These are phyloP conservation scores for Clarireedia paspali DNA, from an alignment of 2,329 filamentous ascomycete species.

Conservation along the genomic window DNA sequence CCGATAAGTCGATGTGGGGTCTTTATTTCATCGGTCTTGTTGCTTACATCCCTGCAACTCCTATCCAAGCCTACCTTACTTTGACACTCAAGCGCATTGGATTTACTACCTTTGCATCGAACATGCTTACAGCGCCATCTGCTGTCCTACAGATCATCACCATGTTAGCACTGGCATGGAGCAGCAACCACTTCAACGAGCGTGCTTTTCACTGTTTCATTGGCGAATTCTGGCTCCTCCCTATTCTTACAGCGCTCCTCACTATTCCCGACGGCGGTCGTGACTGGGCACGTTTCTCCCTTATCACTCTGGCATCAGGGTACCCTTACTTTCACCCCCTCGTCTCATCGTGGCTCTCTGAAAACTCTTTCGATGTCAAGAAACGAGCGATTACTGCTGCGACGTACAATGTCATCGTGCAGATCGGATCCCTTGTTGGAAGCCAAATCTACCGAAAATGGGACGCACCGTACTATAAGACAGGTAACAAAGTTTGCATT, in stretches of 20 bases:
- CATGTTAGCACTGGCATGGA: slow-evolving; percentile 39
- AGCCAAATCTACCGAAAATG: slow-evolving; percentile 35
- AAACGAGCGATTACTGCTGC: slow-evolving; percentile 55
- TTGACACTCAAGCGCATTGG: slow-evolving; percentile 21
- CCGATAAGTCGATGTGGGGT: slow-evolving; percentile 48
- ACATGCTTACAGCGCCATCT: slow-evolving; percentile 38
- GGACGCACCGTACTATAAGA: slow-evolving; percentile 42
- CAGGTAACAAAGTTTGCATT: slow-evolving; percentile 47
- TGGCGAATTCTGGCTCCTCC: slow-evolving; percentile 35
- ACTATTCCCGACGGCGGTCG: slow-evolving; percentile 12
- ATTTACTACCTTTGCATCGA: slow-evolving; percentile 35
- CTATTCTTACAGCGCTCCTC: slow-evolving; percentile 25
- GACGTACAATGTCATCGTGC: slow-evolving; percentile 50
- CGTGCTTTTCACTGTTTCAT: slow-evolving; percentile 25
- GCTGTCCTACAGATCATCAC: slow-evolving; percentile 31
- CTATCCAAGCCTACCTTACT: slow-evolving; percentile 19
- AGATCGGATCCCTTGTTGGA: slow-evolving; percentile 32
- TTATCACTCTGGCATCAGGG: slow-evolving; percentile 14
- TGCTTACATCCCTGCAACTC: slow-evolving; percentile 19
- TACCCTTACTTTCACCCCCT: slow-evolving; percentile 33
- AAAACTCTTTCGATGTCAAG: slow-evolving; percentile 54
- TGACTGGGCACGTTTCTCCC: slow-evolving; percentile 16
- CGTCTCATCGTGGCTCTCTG: slow-evolving; percentile 40
- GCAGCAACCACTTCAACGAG: slow-evolving; percentile 36
- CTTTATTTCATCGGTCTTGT: slow-evolving; percentile 35